Conservation (phyloP, 257 asterid species). For the Handroanthus guayacan region DNA sequence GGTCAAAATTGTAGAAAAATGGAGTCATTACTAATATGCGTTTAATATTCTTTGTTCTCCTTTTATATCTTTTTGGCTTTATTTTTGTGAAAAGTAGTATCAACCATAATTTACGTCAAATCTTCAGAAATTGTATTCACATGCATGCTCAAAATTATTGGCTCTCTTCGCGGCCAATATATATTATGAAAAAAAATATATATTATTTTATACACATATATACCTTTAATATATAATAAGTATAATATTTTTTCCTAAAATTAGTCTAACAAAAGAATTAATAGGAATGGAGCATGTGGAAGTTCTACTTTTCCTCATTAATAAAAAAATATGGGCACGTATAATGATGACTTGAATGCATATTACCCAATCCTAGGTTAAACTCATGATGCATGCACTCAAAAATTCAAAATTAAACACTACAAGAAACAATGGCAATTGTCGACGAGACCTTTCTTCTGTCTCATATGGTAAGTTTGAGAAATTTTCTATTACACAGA, state of each 20-base stretch:
- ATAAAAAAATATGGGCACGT: background rate
- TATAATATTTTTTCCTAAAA: background rate
- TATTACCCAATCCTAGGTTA: background rate
- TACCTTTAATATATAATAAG: no score
- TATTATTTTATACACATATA: no score
- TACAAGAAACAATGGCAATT: no score
- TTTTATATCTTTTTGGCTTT: background rate
- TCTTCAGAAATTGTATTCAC: conserved; percentile 6
- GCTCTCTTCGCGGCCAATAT: background rate
- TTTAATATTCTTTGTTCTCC: no score
- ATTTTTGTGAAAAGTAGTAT: conserved; percentile 24
- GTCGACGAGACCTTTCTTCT: no score
- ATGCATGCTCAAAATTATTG: conserved; percentile 2
- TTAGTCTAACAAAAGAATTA: background rate
- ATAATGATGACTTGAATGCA: background rate
- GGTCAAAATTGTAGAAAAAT: conserved; percentile 25
- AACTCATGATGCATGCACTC: background rate
- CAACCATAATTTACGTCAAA: background rate
- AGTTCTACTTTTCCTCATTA: background rate
- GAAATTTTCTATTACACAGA: no score
- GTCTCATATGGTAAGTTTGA: no score
- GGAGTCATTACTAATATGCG: background rate
- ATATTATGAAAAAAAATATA: no score
- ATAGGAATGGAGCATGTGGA: background rate
- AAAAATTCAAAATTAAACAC: background rate